Evolutionary conservation across 2,329 filamentous ascomycete genomes (phyloP).

Genomic region (Sordariomycetes sp.): DNA sequence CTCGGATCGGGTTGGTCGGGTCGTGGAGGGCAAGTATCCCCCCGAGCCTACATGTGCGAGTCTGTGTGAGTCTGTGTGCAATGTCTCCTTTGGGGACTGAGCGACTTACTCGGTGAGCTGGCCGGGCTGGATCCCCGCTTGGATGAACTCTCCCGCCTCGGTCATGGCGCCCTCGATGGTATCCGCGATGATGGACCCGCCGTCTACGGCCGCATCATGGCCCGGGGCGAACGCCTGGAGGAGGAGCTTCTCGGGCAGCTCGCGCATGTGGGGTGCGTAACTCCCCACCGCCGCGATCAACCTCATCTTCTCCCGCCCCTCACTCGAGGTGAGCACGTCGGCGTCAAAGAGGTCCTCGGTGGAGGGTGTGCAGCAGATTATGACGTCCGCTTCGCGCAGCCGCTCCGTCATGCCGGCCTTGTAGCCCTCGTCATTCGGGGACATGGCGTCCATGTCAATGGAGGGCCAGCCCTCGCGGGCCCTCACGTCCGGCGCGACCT

Average conservation of each 20-base stretch:
- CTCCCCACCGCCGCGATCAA: conserved; percentile 63
- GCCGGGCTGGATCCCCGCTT: conserved; percentile 57
- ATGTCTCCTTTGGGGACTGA: neutral
- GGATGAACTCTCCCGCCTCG: conserved; percentile 78
- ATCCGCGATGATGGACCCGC: conserved; percentile 57
- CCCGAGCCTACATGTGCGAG: conserved; percentile 41
- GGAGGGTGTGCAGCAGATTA: conserved; percentile 82
- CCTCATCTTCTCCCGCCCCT: conserved; percentile 56
- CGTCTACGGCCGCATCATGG: conserved; percentile 52
- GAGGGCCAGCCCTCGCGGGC: conserved; percentile 47
- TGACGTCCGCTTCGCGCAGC: conserved; percentile 59
- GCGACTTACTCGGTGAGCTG: conserved; percentile 63
- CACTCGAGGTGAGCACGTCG: conserved; percentile 55
- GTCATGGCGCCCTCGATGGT: conserved; percentile 67
- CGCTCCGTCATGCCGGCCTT: conserved; percentile 55
- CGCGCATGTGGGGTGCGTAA: conserved; percentile 61
- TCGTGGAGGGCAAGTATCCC: conserved; percentile 55
- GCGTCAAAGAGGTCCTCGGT: conserved; percentile 62
- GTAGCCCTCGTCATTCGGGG: conserved; percentile 57
- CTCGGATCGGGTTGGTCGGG: conserved; percentile 13
- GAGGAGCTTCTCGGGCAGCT: conserved; percentile 68
- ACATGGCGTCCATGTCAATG: conserved; percentile 56
- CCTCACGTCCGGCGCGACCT: conserved; percentile 32
- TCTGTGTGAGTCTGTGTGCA: conserved; percentile 6
- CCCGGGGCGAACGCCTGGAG: conserved; percentile 41